Evolutionary conservation across 73 alveolate genomes (phyloP).

Genomic region (Tetrahymena thermophila): DNA sequence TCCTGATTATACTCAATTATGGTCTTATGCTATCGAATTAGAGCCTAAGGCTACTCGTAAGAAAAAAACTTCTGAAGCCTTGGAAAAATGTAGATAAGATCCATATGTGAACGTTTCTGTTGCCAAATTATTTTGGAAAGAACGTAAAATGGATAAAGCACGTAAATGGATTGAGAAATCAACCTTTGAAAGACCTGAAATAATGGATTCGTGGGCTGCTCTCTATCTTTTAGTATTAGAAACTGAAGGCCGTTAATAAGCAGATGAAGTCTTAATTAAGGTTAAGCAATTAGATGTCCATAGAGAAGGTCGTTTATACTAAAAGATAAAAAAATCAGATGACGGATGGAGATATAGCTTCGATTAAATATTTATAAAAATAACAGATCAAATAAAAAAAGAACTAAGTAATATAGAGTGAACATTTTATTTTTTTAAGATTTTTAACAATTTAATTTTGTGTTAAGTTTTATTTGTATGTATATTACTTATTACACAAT

Average conservation of each 20-base stretch:
- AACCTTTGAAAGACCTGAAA: constrained; percentile 38
- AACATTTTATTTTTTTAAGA: neutral
- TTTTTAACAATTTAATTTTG: too few species aligned
- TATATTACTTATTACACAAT: too few species aligned
- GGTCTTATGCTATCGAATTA: constrained; percentile 69
- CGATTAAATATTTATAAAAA: neutral
- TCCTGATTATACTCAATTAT: constrained; percentile 51
- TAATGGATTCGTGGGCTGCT: constrained; percentile 84
- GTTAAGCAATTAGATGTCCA: neutral
- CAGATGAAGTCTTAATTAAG: neutral
- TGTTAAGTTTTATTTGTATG: too few species aligned
- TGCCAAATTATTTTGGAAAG: constrained; percentile 61
- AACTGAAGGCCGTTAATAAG: neutral
- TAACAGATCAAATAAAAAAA: neutral
- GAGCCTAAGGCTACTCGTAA: constrained; percentile 59
- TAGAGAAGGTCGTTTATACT: constrained; percentile 1
- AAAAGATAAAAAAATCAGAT: neutral
- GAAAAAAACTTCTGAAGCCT: constrained; percentile 53
- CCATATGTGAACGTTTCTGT: constrained; percentile 50
- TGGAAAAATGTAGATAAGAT: constrained; percentile 52
- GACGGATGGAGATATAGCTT: neutral
- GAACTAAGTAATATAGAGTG: neutral
- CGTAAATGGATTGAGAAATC: constrained; percentile 68
- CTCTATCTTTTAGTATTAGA: constrained; percentile 27
- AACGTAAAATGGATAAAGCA: constrained; percentile 66